These are phyloP conservation scores for Neltuma alba DNA, from an alignment of 306 rosid genomes.

Conservation along the genomic window DNA sequence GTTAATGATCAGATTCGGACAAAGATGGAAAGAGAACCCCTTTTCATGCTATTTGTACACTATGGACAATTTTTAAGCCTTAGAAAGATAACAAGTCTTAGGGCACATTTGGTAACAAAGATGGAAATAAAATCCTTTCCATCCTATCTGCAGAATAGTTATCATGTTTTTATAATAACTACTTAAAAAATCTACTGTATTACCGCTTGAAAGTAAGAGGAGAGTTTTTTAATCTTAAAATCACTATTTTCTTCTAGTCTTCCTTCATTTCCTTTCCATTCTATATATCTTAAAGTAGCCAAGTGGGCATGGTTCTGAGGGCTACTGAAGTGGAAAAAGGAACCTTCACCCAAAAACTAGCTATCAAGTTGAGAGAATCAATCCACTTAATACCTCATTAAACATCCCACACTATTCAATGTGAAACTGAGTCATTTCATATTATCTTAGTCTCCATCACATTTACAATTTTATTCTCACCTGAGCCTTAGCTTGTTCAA, in stretches of 20 bases:
- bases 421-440: not conserved
- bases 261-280: not conserved
- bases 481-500: constrained; percentile 63
- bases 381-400: not conserved
- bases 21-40: not conserved
- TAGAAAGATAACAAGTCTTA: not conserved
- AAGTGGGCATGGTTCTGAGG: constrained; percentile 1
- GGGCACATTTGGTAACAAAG: not conserved
- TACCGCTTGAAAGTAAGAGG: not conserved
- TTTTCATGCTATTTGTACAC: not conserved
- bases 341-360: not conserved
- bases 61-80: not conserved
- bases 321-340: not conserved
- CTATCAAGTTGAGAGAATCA: not conserved
- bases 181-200: too few relatives aligned
- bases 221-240: not conserved
- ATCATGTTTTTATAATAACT: not conserved
- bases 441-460: not conserved
- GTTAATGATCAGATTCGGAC: not conserved
- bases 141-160: not conserved
- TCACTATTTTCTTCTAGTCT: not conserved
- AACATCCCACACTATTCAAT: not conserved
- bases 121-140: not conserved
- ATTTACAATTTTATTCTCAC: constrained; percentile 46
- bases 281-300: not conserved